A percentile compares a stretch with the other conserved stretches of the same genome.
Evolutionary conservation across 2,329 filamentous ascomycete genomes (phyloP).

Genomic region (Ciborinia camelliae): DNA sequence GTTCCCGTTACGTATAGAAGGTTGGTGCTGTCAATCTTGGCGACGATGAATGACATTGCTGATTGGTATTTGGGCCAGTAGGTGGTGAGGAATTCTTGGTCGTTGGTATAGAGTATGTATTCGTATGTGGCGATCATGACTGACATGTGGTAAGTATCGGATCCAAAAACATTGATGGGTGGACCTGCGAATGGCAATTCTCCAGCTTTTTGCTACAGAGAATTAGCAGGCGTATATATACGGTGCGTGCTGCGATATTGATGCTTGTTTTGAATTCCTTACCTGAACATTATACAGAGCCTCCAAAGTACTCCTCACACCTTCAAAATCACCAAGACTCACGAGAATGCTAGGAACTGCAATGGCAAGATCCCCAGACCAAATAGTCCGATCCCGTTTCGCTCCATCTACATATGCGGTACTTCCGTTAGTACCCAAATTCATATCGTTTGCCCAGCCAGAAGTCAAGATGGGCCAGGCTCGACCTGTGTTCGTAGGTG

Average conservation of each 20-base stretch:
- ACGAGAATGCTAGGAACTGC: conserved; percentile 53
- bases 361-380: conserved; percentile 61
- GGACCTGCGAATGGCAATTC: conserved; percentile 45
- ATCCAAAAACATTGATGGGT: background rate
- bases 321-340: conserved; percentile 50
- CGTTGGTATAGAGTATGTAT: background rate
- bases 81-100: background rate
- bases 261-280: conserved; percentile 10
- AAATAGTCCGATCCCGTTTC: conserved; percentile 57
- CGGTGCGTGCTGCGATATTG: background rate
- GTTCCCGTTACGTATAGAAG: conserved; percentile 32
- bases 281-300: conserved; percentile 38
- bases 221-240: too few relatives aligned
- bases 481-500: background rate
- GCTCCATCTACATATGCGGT: conserved; percentile 48
- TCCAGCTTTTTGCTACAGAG: conserved; percentile 38
- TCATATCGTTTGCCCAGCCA: conserved; percentile 14
- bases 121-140: background rate
- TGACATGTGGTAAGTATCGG: background rate
- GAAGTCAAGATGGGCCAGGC: conserved; percentile 28
- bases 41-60: background rate
- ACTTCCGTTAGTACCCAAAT: conserved; percentile 37
- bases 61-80: background rate
- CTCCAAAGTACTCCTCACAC: conserved; percentile 48
- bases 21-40: conserved; percentile 38